Evolutionary conservation across 2,329 filamentous ascomycete species (phyloP).

Genomic region (Byssoonygena ceratinophila): DNA sequence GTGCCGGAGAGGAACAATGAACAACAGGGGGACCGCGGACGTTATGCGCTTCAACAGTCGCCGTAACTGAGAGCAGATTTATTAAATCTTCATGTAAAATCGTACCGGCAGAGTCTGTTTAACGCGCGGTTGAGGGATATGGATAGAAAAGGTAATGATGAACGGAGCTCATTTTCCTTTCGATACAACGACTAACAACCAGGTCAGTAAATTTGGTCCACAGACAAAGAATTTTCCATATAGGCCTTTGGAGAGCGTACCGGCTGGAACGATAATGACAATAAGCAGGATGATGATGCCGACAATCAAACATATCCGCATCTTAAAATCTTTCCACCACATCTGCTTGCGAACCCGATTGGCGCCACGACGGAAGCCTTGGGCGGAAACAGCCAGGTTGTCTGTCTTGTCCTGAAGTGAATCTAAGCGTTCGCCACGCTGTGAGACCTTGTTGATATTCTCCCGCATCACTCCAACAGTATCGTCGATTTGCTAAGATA

Average conservation of each 20-base stretch:
- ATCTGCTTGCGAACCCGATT: constrained; percentile 94
- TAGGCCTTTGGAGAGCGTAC: no score
- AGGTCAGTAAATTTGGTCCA: constrained; percentile 3
- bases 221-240: not conserved
- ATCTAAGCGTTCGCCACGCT: constrained; percentile 83
- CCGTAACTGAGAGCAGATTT: not conserved
- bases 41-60: not conserved
- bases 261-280: constrained; percentile 84
- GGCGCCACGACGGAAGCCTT: constrained; percentile 90
- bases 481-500: constrained; percentile 80
- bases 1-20: constrained; percentile 11
- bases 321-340: constrained; percentile 99
- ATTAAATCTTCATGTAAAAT: not conserved
- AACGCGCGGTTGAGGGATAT: not conserved
- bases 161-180: constrained; percentile 10
- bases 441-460: constrained; percentile 93
- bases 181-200: constrained; percentile 14
- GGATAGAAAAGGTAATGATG: not conserved
- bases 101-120: not conserved
- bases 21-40: not conserved
- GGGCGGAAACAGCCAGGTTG: constrained; percentile 83
- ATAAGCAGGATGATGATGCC: constrained; percentile 85
- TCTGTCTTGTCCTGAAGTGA: constrained; percentile 85
- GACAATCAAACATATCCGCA: constrained; percentile 89
- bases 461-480: constrained; percentile 91